Conservation (phyloP, 805 yeast genomes). For the Candida loeiensis region DNA sequence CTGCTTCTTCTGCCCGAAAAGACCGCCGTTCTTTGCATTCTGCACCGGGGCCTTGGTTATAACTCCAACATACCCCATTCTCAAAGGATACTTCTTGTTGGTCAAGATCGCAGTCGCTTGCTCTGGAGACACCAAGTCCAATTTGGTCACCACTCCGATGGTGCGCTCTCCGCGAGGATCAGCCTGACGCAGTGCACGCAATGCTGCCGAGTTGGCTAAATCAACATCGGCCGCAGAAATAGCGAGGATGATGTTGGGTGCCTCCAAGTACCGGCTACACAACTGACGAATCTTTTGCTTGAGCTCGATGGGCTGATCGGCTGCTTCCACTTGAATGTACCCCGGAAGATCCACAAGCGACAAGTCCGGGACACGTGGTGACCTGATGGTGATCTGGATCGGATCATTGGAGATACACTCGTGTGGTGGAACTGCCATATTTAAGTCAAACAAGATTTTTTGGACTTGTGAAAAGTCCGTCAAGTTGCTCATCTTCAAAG, state of each 20-base stretch:
- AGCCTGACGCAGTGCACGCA: constrained; percentile 80
- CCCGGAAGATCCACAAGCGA: constrained; percentile 96
- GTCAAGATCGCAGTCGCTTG: constrained; percentile 64
- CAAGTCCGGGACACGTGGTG: constrained; percentile 85
- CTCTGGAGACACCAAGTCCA: constrained; percentile 82
- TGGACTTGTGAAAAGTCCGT: constrained; percentile 90
- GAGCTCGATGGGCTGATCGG: constrained; percentile 87
- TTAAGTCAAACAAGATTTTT: constrained; percentile 78
- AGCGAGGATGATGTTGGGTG: constrained; percentile 92
- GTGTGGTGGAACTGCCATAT: constrained; percentile 83
- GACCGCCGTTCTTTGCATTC: constrained; percentile 11
- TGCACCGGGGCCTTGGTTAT: constrained; percentile 72
- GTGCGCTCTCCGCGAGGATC: constrained; percentile 96
- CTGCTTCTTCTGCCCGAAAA: constrained; percentile 45
- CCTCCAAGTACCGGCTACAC: constrained; percentile 81
- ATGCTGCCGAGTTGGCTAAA: constrained; percentile 91
- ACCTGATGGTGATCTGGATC: constrained; percentile 83
- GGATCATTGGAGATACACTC: constrained; percentile 93
- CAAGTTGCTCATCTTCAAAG: constrained; percentile 72
- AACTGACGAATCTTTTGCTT: constrained; percentile 74
- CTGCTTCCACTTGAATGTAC: constrained; percentile 93
- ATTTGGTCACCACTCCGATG: constrained; percentile 90
- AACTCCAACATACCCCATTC: constrained; percentile 99
- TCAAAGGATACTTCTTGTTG: constrained; percentile 82
- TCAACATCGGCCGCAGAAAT: constrained; percentile 98